A percentile compares a stretch with the other conserved stretches of the same genome.
These are phyloP conservation scores for Rosa chinensis DNA, from an alignment of 306 rosid genomes.

Conservation along the genomic window DNA sequence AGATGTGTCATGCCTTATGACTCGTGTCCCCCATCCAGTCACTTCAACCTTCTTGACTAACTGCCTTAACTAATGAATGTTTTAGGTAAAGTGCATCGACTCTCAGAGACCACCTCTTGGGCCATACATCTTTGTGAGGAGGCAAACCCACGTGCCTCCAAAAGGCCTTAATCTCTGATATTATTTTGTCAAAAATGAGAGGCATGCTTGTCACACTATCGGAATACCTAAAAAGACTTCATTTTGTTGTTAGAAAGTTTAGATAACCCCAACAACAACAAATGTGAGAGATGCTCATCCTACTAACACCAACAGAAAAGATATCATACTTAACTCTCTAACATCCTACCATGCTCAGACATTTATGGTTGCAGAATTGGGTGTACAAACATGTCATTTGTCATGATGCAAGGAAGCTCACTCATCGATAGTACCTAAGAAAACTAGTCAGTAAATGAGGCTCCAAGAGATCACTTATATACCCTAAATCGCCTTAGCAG, in stretches of 20 bases:
- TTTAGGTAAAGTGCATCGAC: background rate
- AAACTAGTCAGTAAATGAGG: background rate
- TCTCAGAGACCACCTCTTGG: background rate
- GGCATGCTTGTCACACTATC: background rate
- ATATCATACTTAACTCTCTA: background rate
- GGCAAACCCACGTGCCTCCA: background rate
- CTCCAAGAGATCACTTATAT: background rate
- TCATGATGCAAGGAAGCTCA: background rate
- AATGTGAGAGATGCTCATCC: slow-evolving; percentile 1
- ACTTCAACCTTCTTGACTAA: slow-evolving; percentile 8
- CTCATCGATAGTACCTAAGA: background rate
- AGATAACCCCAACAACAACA: background rate
- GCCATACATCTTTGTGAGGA: background rate
- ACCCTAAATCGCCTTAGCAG: background rate
- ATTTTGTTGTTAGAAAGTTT: background rate
- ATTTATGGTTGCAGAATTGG: background rate
- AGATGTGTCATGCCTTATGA: background rate
- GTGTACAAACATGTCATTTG: background rate
- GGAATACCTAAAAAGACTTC: background rate
- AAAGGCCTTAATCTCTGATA: background rate
- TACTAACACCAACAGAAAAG: background rate
- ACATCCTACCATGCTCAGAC: background rate
- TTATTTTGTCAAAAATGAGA: background rate
- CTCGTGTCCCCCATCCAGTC: background rate
- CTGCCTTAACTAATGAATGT: background rate